Evolutionary conservation across 2,329 filamentous ascomycete genomes (phyloP).

Genomic region (Sphaerulina vaccinii): DNA sequence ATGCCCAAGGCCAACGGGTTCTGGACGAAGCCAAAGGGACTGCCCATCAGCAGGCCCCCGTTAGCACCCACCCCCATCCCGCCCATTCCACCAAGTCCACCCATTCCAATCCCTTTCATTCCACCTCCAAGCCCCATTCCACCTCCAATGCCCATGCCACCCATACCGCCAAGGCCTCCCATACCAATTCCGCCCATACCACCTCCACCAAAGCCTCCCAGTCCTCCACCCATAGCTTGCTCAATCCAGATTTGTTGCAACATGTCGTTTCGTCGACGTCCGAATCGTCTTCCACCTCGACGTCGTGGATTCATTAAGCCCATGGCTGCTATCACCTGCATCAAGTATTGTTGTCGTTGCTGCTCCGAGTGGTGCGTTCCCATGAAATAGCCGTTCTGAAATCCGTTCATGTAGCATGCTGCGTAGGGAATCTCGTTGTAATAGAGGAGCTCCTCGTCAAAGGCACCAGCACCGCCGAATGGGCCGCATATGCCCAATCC

Average conservation of each 20-base stretch:
- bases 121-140: neutral
- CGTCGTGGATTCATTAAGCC: neutral
- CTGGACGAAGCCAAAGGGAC: conserved; percentile 1
- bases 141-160: neutral
- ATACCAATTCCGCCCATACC: neutral
- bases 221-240: neutral
- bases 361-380: neutral
- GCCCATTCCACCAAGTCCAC: neutral
- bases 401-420: too few relatives aligned
- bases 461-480: neutral
- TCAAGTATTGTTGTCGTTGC: neutral
- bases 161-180: neutral
- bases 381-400: neutral
- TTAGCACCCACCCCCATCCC: neutral
- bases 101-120: neutral
- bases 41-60: neutral
- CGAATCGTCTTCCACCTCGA: neutral
- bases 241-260: neutral
- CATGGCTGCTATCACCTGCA: neutral
- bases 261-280: neutral
- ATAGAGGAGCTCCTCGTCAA: neutral
- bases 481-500: neutral
- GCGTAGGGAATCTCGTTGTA: neutral
- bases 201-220: too few relatives aligned
- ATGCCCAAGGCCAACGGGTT: conserved; percentile 4